A percentile compares a stretch with the other conserved stretches of the same genome.
phyloP scores from a whole-genome alignment of 164 flowering plant genomes.

The Piper betle region DNA sequence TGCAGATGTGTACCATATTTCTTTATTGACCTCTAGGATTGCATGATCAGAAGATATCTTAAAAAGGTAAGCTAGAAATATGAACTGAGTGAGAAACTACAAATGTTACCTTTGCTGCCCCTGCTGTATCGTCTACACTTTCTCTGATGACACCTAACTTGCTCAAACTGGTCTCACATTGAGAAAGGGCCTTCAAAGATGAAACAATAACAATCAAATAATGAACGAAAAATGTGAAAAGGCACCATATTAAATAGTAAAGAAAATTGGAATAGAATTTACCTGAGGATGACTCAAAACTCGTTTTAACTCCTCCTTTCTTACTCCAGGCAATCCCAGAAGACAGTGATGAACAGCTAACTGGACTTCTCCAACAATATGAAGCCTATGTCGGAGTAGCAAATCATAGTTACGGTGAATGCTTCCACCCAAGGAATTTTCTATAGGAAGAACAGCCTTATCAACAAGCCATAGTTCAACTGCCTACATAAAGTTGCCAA shows the following conservation, averaged over 20 bases:
- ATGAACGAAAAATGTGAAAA: neutral
- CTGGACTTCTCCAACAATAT: constrained; percentile 70
- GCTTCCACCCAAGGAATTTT: constrained; percentile 57
- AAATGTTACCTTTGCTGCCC: constrained; percentile 41
- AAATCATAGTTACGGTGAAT: constrained; percentile 64
- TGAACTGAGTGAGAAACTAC: neutral
- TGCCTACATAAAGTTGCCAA: constrained; percentile 23
- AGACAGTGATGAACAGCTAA: constrained; percentile 49
- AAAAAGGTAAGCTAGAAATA: neutral
- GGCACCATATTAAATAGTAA: neutral
- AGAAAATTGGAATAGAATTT: neutral
- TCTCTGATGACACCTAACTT: constrained; percentile 49
- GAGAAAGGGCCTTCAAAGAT: constrained; percentile 40
- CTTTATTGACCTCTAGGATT: no score
- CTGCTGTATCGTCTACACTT: constrained; percentile 65
- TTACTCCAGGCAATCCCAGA: constrained; percentile 53
- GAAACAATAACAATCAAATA: neutral
- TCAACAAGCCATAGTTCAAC: constrained; percentile 68
- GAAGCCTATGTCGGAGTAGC: constrained; percentile 57
- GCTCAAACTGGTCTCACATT: constrained; percentile 58
- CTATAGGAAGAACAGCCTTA: constrained; percentile 66
- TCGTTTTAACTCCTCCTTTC: constrained; percentile 38
- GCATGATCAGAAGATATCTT: neutral
- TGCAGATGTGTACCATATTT: no score
- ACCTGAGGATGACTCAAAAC: constrained; percentile 66